A percentile compares a stretch with the other conserved stretches of the same genome.
These are phyloP conservation scores for Physcia stellaris DNA, from an alignment of 495 filamentous ascomycete genomes.

Conservation along the genomic window DNA sequence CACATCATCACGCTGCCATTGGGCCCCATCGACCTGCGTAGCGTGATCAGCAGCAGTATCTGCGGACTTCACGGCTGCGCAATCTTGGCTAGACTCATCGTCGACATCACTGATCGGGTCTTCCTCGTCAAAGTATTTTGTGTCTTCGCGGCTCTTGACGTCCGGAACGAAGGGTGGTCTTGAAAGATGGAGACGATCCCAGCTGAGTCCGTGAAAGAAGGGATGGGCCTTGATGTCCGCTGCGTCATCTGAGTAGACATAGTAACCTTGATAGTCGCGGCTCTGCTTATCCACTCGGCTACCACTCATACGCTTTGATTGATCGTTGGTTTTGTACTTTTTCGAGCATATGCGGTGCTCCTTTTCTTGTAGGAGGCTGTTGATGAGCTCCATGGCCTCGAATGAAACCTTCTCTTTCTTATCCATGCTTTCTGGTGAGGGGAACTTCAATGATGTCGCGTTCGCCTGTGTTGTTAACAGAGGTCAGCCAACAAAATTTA, in stretches of 20 bases:
- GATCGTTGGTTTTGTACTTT: slow-evolving; percentile 53
- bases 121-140: slow-evolving; percentile 79
- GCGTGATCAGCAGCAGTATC: slow-evolving; percentile 5
- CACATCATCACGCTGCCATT: slow-evolving; percentile 1
- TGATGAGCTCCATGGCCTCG: slow-evolving; percentile 62
- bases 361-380: slow-evolving; percentile 60
- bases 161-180: slow-evolving; percentile 65
- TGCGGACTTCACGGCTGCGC: slow-evolving; percentile 13
- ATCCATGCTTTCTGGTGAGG: slow-evolving; percentile 19
- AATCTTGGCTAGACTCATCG: slow-evolving; percentile 20
- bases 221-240: slow-evolving; percentile 63
- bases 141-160: slow-evolving; percentile 61
- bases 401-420: slow-evolving; percentile 21
- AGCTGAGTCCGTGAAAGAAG: slow-evolving; percentile 55
- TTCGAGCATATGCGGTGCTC: slow-evolving; percentile 60
- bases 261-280: slow-evolving; percentile 30
- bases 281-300: slow-evolving; percentile 18
- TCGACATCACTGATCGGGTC: slow-evolving; percentile 44
- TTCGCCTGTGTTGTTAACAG: slow-evolving; percentile 39
- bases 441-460: slow-evolving; percentile 43
- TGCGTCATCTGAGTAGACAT: slow-evolving; percentile 70
- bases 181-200: slow-evolving; percentile 52
- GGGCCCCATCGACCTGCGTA: slow-evolving; percentile 11
- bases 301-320: slow-evolving; percentile 9
- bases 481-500: slow-evolving; percentile 9